phyloP scores from a whole-genome alignment of 2,329 filamentous ascomycete species.

The Scolecobasidium constrictum region DNA sequence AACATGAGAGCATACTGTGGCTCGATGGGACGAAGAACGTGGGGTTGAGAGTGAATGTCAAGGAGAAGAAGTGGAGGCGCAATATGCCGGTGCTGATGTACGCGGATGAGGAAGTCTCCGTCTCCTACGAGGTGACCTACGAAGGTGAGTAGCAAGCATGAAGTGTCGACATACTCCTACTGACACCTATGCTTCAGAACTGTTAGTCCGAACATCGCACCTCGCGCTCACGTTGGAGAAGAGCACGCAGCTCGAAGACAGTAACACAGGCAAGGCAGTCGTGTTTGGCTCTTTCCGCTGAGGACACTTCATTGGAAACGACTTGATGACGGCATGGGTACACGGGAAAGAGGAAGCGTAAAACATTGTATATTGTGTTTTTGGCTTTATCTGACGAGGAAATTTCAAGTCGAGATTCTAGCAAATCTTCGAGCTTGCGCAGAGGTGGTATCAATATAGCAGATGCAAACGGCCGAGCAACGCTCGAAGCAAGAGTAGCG shows the following conservation, averaged over 20 bases:
- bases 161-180: too few relatives aligned
- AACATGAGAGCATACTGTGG: constrained; percentile 50
- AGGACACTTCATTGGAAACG: too few relatives aligned
- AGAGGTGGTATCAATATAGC: too few relatives aligned
- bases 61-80: constrained; percentile 35
- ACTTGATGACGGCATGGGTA: too few relatives aligned
- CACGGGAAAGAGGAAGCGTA: too few relatives aligned
- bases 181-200: too few relatives aligned
- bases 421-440: too few relatives aligned
- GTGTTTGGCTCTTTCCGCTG: constrained; percentile 44
- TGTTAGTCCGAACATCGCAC: constrained; percentile 53
- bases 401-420: too few relatives aligned
- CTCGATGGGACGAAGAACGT: constrained; percentile 51
- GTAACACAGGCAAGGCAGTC: constrained; percentile 54
- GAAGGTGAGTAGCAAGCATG: constrained; percentile 58
- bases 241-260: constrained; percentile 48
- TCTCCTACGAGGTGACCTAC: constrained; percentile 61
- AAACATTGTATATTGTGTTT: too few relatives aligned
- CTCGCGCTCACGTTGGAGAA: constrained; percentile 56
- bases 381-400: too few relatives aligned
- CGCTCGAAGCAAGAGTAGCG: too few relatives aligned
- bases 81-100: constrained; percentile 44
- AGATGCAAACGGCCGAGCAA: too few relatives aligned
- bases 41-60: constrained; percentile 58
- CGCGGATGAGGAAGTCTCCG: constrained; percentile 52